Percentiles rank a stretch among this genome's conserved stretches.
Conservation (phyloP, 768 basidiomycete genomes). For the Coprinopsis sp. region DNA sequence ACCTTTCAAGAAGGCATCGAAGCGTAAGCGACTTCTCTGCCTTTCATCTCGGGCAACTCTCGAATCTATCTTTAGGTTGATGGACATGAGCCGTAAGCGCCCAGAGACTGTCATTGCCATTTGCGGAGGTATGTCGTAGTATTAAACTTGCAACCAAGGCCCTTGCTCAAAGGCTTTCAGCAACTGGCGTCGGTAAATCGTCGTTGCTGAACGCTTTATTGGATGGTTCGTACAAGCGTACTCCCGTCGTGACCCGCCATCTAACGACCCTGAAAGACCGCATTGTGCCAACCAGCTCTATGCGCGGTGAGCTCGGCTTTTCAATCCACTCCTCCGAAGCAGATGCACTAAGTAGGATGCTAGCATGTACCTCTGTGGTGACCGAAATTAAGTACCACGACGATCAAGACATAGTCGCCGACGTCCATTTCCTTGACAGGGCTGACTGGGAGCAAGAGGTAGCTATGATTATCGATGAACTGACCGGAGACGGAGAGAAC, state of each 20-base stretch:
- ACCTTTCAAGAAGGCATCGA: no score
- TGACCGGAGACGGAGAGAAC: conserved; percentile 53
- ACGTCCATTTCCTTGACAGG: conserved; percentile 52
- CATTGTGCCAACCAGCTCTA: conserved; percentile 61
- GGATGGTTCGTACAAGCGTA: conserved; percentile 35
- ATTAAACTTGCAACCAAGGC: neutral
- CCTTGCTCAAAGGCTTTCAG: conserved; percentile 22
- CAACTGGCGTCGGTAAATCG: conserved; percentile 58
- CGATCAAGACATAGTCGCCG: conserved; percentile 51
- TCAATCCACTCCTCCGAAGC: neutral
- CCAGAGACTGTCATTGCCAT: conserved; percentile 61
- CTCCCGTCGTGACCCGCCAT: neutral
- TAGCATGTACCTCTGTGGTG: conserved; percentile 63
- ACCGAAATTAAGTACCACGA: conserved; percentile 55
- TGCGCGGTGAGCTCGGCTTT: conserved; percentile 39
- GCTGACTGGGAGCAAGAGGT: conserved; percentile 57
- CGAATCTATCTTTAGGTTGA: no score
- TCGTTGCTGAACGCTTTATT: conserved; percentile 58
- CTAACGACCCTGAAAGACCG: conserved; percentile 34
- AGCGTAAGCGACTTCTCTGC: no score
- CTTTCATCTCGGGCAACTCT: no score
- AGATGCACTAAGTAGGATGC: no score
- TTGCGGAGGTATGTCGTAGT: conserved; percentile 44
- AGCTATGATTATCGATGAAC: conserved; percentile 45
- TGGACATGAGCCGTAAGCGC: conserved; percentile 37